Evolutionary conservation across 1,284 basidiomycete genomes (phyloP).

Genomic region (Veloboletus limbatus): DNA sequence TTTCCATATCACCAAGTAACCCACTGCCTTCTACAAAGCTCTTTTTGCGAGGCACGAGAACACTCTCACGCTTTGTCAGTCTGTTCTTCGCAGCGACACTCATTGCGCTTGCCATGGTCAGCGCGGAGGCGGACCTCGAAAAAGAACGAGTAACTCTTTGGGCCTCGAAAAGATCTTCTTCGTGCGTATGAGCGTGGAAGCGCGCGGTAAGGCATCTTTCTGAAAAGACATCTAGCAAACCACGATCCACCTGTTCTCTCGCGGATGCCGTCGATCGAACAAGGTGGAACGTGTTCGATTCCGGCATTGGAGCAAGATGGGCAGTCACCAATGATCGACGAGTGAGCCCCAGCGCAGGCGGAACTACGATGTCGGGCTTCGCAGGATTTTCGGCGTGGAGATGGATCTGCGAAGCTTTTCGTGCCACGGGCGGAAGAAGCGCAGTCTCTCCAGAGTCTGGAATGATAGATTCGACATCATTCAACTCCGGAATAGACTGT

Average conservation of each 20-base stretch:
- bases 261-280: conserved; percentile 67
- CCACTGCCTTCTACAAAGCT: conserved; percentile 38
- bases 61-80: conserved; percentile 63
- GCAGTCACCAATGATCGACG: conserved; percentile 55
- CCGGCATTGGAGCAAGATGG: conserved; percentile 49
- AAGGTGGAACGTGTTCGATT: conserved; percentile 61
- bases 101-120: conserved; percentile 53
- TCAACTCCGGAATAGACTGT: conserved; percentile 58
- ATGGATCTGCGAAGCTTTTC: conserved; percentile 10
- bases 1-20: conserved; percentile 17
- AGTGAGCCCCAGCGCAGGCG: conserved; percentile 34
- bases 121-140: conserved; percentile 45
- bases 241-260: conserved; percentile 66
- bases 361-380: conserved; percentile 19
- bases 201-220: conserved; percentile 60
- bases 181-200: conserved; percentile 54
- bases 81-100: conserved; percentile 53
- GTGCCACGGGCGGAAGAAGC: conserved; percentile 5
- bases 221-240: conserved; percentile 67
- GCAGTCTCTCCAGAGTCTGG: conserved; percentile 6
- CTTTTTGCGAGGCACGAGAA: conserved; percentile 55
- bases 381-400: conserved; percentile 10
- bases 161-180: conserved; percentile 61
- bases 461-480: conserved; percentile 30
- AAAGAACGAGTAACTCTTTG: conserved; percentile 45